A percentile compares a stretch with the other conserved stretches of the same genome.
Evolutionary conservation across 495 filamentous ascomycete genomes (phyloP).

Genomic region (Xylona heveae): DNA sequence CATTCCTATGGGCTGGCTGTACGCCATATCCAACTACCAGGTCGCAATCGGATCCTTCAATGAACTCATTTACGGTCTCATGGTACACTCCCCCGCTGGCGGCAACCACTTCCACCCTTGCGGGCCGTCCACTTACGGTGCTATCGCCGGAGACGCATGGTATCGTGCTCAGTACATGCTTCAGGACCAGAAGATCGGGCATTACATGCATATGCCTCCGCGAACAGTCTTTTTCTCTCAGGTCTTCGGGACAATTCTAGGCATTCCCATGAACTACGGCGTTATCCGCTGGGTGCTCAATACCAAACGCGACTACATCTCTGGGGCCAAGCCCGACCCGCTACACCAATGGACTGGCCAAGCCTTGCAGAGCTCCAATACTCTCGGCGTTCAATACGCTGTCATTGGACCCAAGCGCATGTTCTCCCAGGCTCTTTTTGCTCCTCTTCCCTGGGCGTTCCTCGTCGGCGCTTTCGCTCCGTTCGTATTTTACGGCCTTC

Average conservation of each 20-base stretch:
- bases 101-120: conserved; percentile 29
- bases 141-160: conserved; percentile 31
- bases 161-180: conserved; percentile 29
- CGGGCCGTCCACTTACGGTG: conserved; percentile 28
- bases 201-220: conserved; percentile 37
- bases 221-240: conserved; percentile 34
- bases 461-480: conserved; percentile 29
- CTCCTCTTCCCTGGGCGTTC: conserved; percentile 30
- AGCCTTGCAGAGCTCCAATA: conserved; percentile 20
- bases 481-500: conserved; percentile 23
- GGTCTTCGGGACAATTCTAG: conserved; percentile 29
- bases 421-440: conserved; percentile 26
- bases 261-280: conserved; percentile 24
- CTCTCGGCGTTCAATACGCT: conserved; percentile 31
- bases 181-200: conserved; percentile 29
- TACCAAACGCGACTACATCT: conserved; percentile 29
- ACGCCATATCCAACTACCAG: conserved; percentile 32
- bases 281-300: conserved; percentile 23
- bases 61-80: conserved; percentile 32
- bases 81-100: conserved; percentile 25
- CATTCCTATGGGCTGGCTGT: conserved; percentile 31
- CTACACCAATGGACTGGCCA: conserved; percentile 37
- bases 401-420: conserved; percentile 29
- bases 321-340: conserved; percentile 25
- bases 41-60: conserved; percentile 31